These are phyloP conservation scores for Aulographum hederae DNA, from an alignment of 2,329 filamentous ascomycete species.

Conservation along the genomic window DNA sequence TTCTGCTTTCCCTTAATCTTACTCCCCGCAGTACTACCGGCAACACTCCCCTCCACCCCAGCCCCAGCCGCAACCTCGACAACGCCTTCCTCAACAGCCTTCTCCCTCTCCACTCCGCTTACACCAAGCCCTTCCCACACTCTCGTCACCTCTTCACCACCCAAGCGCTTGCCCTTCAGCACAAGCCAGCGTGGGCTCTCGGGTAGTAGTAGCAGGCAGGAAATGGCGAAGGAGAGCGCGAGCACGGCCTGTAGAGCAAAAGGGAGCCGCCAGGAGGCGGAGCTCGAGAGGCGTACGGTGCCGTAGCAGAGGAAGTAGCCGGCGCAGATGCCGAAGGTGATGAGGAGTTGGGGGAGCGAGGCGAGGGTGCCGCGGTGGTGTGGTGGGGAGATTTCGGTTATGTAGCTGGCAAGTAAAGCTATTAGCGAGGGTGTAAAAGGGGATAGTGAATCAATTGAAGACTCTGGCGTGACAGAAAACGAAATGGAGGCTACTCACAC, in stretches of 20 bases:
- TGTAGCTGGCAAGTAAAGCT: constrained; percentile 20
- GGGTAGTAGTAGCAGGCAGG: constrained; percentile 29
- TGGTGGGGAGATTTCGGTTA: constrained; percentile 41
- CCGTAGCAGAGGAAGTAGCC: constrained; percentile 46
- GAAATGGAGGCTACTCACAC: too few species aligned
- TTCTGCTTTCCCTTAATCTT: too few species aligned
- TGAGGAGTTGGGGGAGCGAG: constrained; percentile 33
- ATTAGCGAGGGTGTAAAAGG: neutral
- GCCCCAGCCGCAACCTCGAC: constrained; percentile 10
- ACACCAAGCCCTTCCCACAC: constrained; percentile 6
- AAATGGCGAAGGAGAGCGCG: constrained; percentile 20
- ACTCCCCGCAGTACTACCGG: constrained; percentile 16
- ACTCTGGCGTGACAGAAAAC: constrained; percentile 40
- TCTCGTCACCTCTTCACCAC: constrained; percentile 26
- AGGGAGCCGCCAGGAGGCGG: constrained; percentile 37
- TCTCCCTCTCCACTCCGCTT: constrained; percentile 23
- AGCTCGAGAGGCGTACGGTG: constrained; percentile 25
- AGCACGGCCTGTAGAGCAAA: constrained; percentile 30
- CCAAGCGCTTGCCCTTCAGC: constrained; percentile 24
- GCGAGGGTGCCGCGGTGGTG: constrained; percentile 31
- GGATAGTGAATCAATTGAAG: constrained; percentile 34
- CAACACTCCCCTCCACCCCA: constrained; percentile 7
- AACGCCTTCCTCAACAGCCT: constrained; percentile 19
- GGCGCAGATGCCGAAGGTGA: constrained; percentile 29
- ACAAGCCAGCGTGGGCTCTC: constrained; percentile 43